Conservation (phyloP, 1,139 yeast genomes). For the Lodderomyces jiufengensis region DNA sequence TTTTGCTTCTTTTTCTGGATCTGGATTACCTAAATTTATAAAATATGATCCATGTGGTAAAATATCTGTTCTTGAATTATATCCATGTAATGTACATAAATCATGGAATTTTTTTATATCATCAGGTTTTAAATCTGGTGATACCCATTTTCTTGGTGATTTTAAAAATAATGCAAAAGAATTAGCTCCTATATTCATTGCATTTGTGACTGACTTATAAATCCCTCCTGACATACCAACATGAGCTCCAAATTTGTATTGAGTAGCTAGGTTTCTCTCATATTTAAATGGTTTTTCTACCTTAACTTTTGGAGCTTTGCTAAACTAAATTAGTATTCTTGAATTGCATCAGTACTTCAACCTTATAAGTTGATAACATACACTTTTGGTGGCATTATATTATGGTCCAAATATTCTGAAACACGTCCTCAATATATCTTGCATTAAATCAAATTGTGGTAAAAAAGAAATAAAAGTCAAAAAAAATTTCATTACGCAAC, state of each 20-base stretch:
- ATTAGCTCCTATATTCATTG: conserved; percentile 73
- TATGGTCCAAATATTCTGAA: not conserved
- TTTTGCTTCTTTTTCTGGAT: conserved; percentile 68
- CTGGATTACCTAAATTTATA: conserved; percentile 90
- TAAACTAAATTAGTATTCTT: not conserved
- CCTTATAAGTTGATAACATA: conserved; percentile 10
- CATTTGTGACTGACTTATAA: conserved; percentile 72
- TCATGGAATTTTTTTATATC: conserved; percentile 64
- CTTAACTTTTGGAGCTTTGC: conserved; percentile 6
- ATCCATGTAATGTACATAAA: conserved; percentile 59
- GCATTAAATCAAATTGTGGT: not conserved
- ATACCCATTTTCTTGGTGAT: conserved; percentile 87
- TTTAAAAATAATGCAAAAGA: conserved; percentile 89
- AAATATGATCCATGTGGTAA: conserved; percentile 95
- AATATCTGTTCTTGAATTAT: conserved; percentile 71
- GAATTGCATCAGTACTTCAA: too few species aligned
- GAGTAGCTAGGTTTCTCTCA: conserved; percentile 19
- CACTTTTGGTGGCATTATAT: conserved; percentile 13
- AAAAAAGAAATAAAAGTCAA: not conserved
- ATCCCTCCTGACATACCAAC: conserved; percentile 72
- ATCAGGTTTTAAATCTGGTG: conserved; percentile 68
- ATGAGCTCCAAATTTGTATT: conserved; percentile 74
- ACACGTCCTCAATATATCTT: conserved; percentile 2
- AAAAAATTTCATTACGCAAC: too few species aligned
- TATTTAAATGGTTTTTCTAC: conserved; percentile 18